Percentiles rank a stretch among this genome's conserved stretches.
Evolutionary conservation across 1,139 yeast species (phyloP).

Genomic region (Geotrichum siamense): DNA sequence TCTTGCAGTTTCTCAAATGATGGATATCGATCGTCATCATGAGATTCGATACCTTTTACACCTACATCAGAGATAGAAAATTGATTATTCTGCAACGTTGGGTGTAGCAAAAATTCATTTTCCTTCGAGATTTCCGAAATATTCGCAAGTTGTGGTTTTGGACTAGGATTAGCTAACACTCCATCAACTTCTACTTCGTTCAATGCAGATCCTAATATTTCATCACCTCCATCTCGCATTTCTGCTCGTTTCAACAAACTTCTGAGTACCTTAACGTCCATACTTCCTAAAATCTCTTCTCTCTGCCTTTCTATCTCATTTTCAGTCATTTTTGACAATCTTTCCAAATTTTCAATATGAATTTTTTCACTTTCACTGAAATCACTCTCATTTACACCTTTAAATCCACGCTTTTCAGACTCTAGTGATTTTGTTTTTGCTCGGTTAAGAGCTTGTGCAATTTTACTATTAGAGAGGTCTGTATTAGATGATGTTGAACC

Average conservation of each 20-base stretch:
- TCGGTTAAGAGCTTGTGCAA: conserved; percentile 9
- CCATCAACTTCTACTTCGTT: conserved; percentile 1
- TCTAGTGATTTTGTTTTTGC: conserved; percentile 2
- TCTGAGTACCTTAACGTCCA: conserved; percentile 65
- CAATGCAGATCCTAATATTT: conserved; percentile 35
- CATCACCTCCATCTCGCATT: conserved; percentile 22
- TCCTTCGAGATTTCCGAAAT: not conserved
- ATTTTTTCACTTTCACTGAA: conserved; percentile 58
- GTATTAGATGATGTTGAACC: not conserved
- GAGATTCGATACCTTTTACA: conserved; percentile 9
- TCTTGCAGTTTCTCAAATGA: conserved; percentile 17
- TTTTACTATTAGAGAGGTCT: conserved; percentile 4
- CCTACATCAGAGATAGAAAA: conserved; percentile 18
- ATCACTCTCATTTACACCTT: conserved; percentile 41
- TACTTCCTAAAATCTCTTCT: conserved; percentile 54
- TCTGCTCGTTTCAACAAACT: conserved; percentile 39
- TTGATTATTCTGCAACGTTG: not conserved
- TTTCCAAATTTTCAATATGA: conserved; percentile 65
- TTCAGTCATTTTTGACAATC: conserved; percentile 54
- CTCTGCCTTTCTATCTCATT: conserved; percentile 61
- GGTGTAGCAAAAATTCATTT: not conserved
- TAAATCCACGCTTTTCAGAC: not conserved
- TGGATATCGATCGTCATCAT: conserved; percentile 16
- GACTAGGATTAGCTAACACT: conserved; percentile 4
- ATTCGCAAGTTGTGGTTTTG: not conserved